Conservation (phyloP, 257 asterid species). For the Jasminum sambac region DNA sequence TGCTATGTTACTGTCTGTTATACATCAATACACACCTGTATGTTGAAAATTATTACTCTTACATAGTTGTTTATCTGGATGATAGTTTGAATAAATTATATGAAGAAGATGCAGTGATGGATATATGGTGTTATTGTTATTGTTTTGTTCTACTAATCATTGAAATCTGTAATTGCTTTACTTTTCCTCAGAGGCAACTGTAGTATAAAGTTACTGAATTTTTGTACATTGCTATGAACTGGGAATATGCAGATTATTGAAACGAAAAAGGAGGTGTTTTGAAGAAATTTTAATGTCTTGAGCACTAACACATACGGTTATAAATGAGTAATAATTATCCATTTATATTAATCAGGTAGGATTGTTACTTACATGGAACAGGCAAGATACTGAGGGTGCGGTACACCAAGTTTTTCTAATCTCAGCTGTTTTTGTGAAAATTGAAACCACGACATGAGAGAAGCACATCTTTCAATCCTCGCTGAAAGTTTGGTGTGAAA, state of each 20-base stretch:
- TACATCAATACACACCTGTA: constrained; percentile 29
- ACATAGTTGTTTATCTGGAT: constrained; percentile 15
- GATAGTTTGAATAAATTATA: constrained; percentile 25
- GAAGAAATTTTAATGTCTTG: not conserved
- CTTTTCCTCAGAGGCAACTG: not conserved
- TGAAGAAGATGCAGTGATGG: constrained; percentile 18
- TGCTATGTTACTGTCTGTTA: constrained; percentile 17
- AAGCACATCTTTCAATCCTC: not conserved
- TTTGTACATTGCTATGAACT: not conserved
- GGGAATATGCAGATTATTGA: not conserved
- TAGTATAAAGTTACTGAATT: not conserved
- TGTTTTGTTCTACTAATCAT: not conserved
- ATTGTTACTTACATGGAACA: not conserved
- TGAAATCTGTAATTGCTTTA: not conserved
- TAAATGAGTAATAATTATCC: not conserved
- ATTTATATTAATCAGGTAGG: too few relatives aligned
- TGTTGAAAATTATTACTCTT: constrained; percentile 16
- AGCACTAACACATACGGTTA: not conserved
- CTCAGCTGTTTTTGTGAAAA: not conserved
- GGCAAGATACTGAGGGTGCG: not conserved
- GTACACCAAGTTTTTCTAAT: not conserved
- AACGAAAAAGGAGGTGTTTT: not conserved
- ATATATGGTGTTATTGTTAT: constrained; percentile 16
- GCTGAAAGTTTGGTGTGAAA: not conserved
- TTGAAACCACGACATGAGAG: not conserved